Evolutionary conservation across 805 yeast species (phyloP).

Genomic region (Barnettozyma sp.): DNA sequence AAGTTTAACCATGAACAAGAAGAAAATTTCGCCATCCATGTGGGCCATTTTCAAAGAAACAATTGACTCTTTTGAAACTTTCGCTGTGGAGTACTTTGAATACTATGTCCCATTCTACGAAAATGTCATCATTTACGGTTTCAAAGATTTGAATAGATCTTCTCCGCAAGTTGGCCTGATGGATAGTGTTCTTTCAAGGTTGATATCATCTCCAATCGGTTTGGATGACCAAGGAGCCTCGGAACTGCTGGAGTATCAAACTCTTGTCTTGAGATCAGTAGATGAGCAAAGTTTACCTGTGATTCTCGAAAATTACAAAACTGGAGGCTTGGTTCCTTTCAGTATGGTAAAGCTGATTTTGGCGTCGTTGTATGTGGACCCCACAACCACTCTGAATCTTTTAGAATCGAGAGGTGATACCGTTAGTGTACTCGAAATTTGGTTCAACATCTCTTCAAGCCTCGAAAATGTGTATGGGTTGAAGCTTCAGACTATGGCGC

Average conservation of each 20-base stretch:
- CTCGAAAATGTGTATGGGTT: slow-evolving; percentile 69
- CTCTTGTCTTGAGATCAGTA: slow-evolving; percentile 13
- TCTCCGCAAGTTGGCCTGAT: slow-evolving; percentile 18
- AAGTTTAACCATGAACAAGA: slow-evolving; percentile 44
- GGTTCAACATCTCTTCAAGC: slow-evolving; percentile 50
- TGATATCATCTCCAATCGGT: slow-evolving; percentile 19
- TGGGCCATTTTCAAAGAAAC: slow-evolving; percentile 48
- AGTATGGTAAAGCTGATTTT: slow-evolving; percentile 53
- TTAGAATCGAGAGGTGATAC: slow-evolving; percentile 43
- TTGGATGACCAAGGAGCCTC: slow-evolving; percentile 31
- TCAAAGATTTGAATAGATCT: slow-evolving; percentile 23
- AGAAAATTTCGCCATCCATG: slow-evolving; percentile 39
- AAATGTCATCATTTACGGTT: slow-evolving; percentile 45
- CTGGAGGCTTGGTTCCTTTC: slow-evolving; percentile 32
- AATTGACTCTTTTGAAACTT: slow-evolving; percentile 49
- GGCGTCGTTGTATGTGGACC: slow-evolving; percentile 57
- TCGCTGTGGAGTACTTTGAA: slow-evolving; percentile 54
- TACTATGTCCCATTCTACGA: slow-evolving; percentile 51
- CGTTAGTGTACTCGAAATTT: slow-evolving; percentile 45
- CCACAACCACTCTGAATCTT: slow-evolving; percentile 44
- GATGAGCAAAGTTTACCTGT: slow-evolving; percentile 12
- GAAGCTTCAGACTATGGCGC: slow-evolving; percentile 64
- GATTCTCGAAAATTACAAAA: slow-evolving; percentile 12
- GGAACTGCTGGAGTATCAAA: slow-evolving; percentile 25
- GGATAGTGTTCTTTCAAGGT: slow-evolving; percentile 12